Evolutionary conservation across 768 basidiomycete genomes (phyloP), one percentile per base, ranked within the genome.

Genomic region (Mycena rosella): DNA sequence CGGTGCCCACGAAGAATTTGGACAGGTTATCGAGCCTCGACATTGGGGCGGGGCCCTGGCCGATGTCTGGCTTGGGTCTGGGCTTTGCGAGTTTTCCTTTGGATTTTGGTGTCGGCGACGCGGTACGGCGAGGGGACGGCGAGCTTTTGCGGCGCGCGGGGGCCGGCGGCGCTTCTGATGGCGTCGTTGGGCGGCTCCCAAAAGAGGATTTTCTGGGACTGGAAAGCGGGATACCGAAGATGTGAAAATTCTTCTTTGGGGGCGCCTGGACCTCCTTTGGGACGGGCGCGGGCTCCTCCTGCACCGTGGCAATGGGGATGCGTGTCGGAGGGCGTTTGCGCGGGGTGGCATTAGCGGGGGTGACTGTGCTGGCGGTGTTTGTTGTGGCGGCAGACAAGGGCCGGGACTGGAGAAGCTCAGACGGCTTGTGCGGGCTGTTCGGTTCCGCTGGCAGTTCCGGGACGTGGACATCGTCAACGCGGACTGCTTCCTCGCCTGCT

Each of bases 1-100:
- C 70, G 3, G 62, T 64, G 66, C 70, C 70, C 38, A 71, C 69
- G 52, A 71, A 71, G 53, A 67, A 67, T 18, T 67, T 71, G 30
- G 69, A 71, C 17, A 71, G 20, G 27, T 58, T 68, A 42, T 65
- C 64, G 24, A 65, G 56, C 20, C 29, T 49, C 20, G 66, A 67
- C 22, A 54, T 18, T 3, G 68, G 44, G 3, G 69, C 40, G 11
- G 59, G 49, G 17, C 66, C 70, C 27, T 65, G 27, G 13, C 65
- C 65, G 22, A 63, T 63, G 1, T 47, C 49, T 20, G 67, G 49
- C 56, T 57, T 61, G 22, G 67, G 30, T 52, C 63, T 67, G 20
- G 60, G 32, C 38, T 57, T 52, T 15, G 38, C 32, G 34, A 45
- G 40, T 30, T 70, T 70, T 38, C 49, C 15, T 8, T 17, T 48